A percentile compares a stretch with the other conserved stretches of the same genome.
Conservation (phyloP, 2,329 filamentous ascomycete genomes). For the Tolypocladium endophyticum region DNA sequence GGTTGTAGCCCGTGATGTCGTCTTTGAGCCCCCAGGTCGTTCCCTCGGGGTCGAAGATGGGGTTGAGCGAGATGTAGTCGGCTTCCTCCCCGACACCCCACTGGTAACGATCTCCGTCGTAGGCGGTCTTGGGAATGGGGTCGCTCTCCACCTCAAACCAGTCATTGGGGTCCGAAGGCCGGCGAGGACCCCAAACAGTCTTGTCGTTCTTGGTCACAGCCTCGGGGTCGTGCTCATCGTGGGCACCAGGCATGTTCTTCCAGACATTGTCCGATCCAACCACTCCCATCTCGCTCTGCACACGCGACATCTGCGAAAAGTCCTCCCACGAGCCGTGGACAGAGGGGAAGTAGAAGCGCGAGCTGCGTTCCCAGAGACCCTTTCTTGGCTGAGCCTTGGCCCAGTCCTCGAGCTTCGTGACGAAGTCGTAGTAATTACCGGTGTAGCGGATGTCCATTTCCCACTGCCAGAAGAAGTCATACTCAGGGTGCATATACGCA, state of each 20-base stretch:
- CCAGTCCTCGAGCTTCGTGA: constrained; percentile 61
- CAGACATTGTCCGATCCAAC: constrained; percentile 58
- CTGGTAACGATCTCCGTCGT: constrained; percentile 68
- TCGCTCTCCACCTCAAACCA: constrained; percentile 66
- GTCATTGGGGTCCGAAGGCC: constrained; percentile 56
- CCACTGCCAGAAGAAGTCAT: constrained; percentile 90
- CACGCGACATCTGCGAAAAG: constrained; percentile 62
- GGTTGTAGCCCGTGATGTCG: constrained; percentile 77
- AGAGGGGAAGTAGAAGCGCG: constrained; percentile 66
- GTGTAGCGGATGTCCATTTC: constrained; percentile 90
- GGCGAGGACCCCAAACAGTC: constrained; percentile 75
- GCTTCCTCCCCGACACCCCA: constrained; percentile 91
- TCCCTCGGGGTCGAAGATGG: constrained; percentile 79
- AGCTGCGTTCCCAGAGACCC: constrained; percentile 71
- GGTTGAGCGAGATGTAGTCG: constrained; percentile 84
- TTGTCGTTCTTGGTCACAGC: constrained; percentile 36
- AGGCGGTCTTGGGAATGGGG: constrained; percentile 55
- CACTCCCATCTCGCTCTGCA: constrained; percentile 62
- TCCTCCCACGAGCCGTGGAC: constrained; percentile 73
- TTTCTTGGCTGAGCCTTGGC: constrained; percentile 64
- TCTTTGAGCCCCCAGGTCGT: constrained; percentile 76
- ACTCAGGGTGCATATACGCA: constrained; percentile 77
- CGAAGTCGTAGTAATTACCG: constrained; percentile 71
- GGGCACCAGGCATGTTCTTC: constrained; percentile 37
- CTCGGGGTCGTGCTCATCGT: constrained; percentile 26